Percentiles rank a stretch among this genome's conserved stretches.
Conservation (phyloP, 306 rosid genomes). For the Quercus bicolor region DNA sequence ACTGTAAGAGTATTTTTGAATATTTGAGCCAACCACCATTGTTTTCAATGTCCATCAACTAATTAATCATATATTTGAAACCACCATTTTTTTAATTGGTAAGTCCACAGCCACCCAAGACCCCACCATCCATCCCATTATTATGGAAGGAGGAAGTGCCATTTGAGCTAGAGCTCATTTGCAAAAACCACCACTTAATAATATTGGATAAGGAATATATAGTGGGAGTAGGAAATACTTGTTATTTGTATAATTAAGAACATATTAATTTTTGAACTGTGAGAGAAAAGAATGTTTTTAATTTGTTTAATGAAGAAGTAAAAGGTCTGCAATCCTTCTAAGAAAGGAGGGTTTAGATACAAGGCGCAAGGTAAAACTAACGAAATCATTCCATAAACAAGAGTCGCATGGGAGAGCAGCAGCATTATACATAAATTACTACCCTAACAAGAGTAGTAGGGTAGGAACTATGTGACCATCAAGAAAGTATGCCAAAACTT, state of each 20-base stretch:
- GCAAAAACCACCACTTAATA: neutral
- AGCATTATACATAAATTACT: neutral
- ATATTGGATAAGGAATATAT: neutral
- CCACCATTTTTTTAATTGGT: neutral
- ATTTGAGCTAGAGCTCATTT: no score
- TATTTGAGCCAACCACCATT: neutral
- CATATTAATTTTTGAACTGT: neutral
- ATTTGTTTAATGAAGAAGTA: neutral
- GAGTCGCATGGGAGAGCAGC: neutral
- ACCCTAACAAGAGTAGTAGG: no score
- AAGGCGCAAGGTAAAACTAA: neutral
- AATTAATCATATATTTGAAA: neutral
- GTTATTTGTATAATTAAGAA: neutral
- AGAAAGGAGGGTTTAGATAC: neutral
- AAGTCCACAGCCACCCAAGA: no score
- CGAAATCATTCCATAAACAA: neutral
- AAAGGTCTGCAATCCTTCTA: neutral
- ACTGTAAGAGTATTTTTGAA: no score
- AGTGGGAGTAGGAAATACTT: neutral
- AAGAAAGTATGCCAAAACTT: neutral
- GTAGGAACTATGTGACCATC: neutral
- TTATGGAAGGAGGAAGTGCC: no score
- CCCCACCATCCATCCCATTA: no score
- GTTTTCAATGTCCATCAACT: neutral
- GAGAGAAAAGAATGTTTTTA: neutral